Base-by-base conservation (phyloP, 1,284 basidiomycete species). In the Grifola frondosa region DNA sequence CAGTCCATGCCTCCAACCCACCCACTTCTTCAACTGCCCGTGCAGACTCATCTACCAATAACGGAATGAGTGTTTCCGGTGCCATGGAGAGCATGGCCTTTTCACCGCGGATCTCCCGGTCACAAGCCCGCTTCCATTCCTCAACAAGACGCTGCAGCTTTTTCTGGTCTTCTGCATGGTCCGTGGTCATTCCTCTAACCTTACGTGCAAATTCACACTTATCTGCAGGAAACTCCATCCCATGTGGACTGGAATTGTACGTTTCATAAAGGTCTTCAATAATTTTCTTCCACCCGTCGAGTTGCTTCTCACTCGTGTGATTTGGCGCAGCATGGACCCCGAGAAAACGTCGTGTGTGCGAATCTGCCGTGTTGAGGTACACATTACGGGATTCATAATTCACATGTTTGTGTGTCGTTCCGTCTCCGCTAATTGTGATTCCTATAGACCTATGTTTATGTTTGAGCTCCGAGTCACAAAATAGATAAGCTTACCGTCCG, bases 141-240 rank as follows among this genome's bases (percentile, higher is more conserved):
- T 30, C 7, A 8, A 60, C 36, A 1, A 62, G 42, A 1, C 35
- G 21, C 0, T 32, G 25, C 0, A 60, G 43, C 15, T 59, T 59
- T 33, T 60, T 59, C 46, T 64, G 59, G 31, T 64, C 61, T 15
- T 50, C 48, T 0, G 59, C 58, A 31, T 64, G 57, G 42, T 64
- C 61, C 0, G 56, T 54, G 9, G 46, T 24, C 46, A 57, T 52
- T 3, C 57, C 57, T 2, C 34, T 44, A n/a, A 59, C 25, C 28
- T 39, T 38, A 25, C 23, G 33, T 4, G 25, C n/a, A 21, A 42
- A 35, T 2, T n/a, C 19, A 5, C 15, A 44, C 1, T 15, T 12
- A 23, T 42, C 40, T 3, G 30, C 7, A 1, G 40, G 40, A 11
- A 2, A n/a, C 3, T 26, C 31, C 7, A 13, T 8, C 9, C 26